A percentile compares a stretch with the other conserved stretches of the same genome.
phyloP scores from a whole-genome alignment of 2,329 filamentous ascomycete species.

The Lecanoromycetidae sp. region DNA sequence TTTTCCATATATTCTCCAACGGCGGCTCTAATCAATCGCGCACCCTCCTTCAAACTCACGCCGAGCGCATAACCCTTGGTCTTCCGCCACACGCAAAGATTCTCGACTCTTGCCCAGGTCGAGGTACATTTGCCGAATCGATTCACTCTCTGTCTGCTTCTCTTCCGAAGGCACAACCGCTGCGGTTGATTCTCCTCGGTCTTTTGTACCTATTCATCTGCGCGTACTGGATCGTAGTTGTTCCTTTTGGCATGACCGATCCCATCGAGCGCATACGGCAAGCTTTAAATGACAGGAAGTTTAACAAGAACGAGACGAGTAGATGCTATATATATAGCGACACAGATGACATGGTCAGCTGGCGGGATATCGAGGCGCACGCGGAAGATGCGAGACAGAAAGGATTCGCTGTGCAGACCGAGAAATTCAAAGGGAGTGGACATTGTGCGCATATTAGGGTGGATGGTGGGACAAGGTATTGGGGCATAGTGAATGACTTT shows the following conservation, averaged over 20 bases:
- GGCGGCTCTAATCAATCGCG: constrained; percentile 33
- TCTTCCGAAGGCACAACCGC: constrained; percentile 25
- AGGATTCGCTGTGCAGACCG: constrained; percentile 26
- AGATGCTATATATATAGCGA: constrained; percentile 33
- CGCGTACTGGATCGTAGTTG: constrained; percentile 17
- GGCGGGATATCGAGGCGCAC: constrained; percentile 29
- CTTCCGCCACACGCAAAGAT: constrained; percentile 33
- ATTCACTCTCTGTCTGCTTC: constrained; percentile 28
- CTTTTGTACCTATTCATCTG: constrained; percentile 22
- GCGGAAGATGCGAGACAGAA: constrained; percentile 24
- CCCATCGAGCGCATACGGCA: constrained; percentile 22
- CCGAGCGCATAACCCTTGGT: constrained; percentile 22
- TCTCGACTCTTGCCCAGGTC: constrained; percentile 37
- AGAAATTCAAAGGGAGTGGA: constrained; percentile 27
- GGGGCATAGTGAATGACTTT: constrained; percentile 24
- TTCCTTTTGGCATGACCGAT: constrained; percentile 20
- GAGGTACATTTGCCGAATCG: constrained; percentile 20
- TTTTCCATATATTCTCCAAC: constrained; percentile 41
- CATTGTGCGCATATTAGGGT: constrained; percentile 32
- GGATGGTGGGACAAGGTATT: constrained; percentile 30
- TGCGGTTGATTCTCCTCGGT: constrained; percentile 23
- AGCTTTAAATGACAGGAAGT: constrained; percentile 24
- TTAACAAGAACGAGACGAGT: constrained; percentile 14
- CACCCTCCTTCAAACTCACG: constrained; percentile 31
- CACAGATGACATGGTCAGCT: constrained; percentile 27